Evolutionary conservation across 306 rosid species (phyloP), one percentile per base, ranked within the genome.

Genomic region (Rubus idaeus): DNA sequence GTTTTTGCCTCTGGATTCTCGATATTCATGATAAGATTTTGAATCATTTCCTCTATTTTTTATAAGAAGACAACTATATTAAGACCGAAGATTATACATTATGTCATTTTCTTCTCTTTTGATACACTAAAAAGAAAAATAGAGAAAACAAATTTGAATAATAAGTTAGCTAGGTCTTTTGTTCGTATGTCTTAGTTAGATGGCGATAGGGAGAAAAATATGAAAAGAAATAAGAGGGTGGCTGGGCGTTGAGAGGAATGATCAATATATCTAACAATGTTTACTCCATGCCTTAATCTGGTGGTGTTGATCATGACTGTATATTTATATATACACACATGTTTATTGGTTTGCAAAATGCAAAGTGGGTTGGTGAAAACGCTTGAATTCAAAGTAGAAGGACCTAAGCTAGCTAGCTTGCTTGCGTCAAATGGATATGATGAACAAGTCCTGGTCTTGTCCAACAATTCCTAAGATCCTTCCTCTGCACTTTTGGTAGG

Each of bases 301-400:
- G 37, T 57, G 37, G 63, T 23, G 37, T 57, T 12, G 9, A 39
- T 44, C 69, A 40, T 64, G 69, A 64, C 69, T 39, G 23, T 4
- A 3, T 1, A 39, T 42, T 42, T 42, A 42, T 3, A 5, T 30
- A 61, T 4, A 57, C 4, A 57, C 4, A 44, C 55, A 42, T 14
- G 8, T 39, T 14, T 10, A 13, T 61, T 45, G 57, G 35, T 46
- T 61, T 60, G 46, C 45, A 46, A 61, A 17, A 74, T 64, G 56
- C 20, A 46, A 1, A 61, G 77, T 30, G 78, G 78, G 78, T 61
- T 45, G 78, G 57, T 74, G 78, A 60, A 30, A 61, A 74, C 60
- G 70, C 77, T 74, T 71, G 30, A 30, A 26, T 10, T 61, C 66
- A 61, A 10, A n/a, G 20, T 56, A 30, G 20, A 56, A 56, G 62